phyloP scores from a whole-genome alignment of 2,329 filamentous ascomycete species.

The Colletotrichum gigasporum region DNA sequence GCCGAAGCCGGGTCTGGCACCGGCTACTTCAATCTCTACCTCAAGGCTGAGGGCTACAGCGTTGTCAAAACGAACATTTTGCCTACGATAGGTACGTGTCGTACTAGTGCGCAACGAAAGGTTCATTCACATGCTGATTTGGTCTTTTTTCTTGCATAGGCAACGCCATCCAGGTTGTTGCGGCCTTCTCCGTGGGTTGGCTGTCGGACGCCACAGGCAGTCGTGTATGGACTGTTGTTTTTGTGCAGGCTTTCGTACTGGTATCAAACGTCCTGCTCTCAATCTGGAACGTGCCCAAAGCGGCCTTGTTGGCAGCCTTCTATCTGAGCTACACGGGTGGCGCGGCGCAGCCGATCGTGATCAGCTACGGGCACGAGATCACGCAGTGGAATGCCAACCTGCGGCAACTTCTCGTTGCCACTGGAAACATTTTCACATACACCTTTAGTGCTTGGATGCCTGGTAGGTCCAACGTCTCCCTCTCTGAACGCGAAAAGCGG shows the following conservation, averaged over 20 bases:
- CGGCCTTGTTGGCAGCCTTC: constrained; percentile 16
- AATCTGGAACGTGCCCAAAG: constrained; percentile 33
- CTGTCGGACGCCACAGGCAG: not conserved
- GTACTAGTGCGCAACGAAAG: accelerated
- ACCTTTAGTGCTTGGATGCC: constrained; percentile 17
- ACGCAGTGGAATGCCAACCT: constrained; percentile 14
- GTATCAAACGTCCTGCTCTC: constrained; percentile 35
- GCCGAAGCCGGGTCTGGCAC: constrained; percentile 25
- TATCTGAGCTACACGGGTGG: constrained; percentile 10
- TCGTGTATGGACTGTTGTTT: not conserved
- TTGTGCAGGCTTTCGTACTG: constrained; percentile 26
- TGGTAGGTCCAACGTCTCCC: not conserved
- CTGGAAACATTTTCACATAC: constrained; percentile 7
- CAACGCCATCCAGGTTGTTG: not conserved
- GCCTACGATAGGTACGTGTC: constrained; percentile 36
- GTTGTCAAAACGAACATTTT: constrained; percentile 60
- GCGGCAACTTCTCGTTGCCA: constrained; percentile 14
- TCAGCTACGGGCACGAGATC: constrained; percentile 15
- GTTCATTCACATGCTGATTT: not conserved
- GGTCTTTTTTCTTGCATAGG: not conserved
- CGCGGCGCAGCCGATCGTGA: constrained; percentile 2
- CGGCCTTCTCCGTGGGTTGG: not conserved
- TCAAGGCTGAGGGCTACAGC: constrained; percentile 53
- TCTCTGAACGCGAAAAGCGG: not conserved
- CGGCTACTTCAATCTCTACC: constrained; percentile 45